phyloP scores from a whole-genome alignment of 176 grass and related monocot genomes.

The Juncus inflexus region DNA sequence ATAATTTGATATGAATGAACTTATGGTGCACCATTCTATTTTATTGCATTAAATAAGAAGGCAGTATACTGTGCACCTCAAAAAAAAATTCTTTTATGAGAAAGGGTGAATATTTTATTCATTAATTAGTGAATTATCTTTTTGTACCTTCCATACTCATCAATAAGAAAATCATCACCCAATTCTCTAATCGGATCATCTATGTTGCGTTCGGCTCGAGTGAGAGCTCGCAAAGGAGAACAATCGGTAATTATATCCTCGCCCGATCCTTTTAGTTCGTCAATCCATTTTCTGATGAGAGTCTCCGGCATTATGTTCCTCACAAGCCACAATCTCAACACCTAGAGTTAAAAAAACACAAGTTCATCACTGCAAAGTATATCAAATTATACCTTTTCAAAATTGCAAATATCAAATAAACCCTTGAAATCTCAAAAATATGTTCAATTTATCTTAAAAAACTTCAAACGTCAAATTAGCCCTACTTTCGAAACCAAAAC shows the following conservation, averaged over 20 bases:
- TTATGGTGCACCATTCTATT: background rate
- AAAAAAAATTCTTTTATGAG: constrained; percentile 3
- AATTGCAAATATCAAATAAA: too few species aligned
- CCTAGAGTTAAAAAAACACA: constrained; percentile 40
- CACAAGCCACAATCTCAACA: constrained; percentile 91
- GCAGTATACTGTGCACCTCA: constrained; percentile 16
- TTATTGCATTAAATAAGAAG: constrained; percentile 17
- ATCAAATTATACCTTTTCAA: too few species aligned
- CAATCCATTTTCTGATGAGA: constrained; percentile 55
- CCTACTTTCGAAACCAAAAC: constrained; percentile 2
- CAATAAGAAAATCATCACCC: constrained; percentile 86
- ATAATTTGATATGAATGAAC: constrained; percentile 12
- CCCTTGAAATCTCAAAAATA: too few species aligned
- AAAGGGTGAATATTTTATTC: constrained; percentile 2
- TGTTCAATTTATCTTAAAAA: too few species aligned
- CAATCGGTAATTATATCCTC: constrained; percentile 50
- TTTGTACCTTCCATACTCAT: constrained; percentile 97
- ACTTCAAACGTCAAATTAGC: too few species aligned
- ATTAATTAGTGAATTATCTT: constrained; percentile 23
- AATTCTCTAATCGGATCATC: constrained; percentile 98
- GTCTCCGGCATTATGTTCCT: constrained; percentile 96
- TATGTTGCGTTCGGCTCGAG: constrained; percentile 84
- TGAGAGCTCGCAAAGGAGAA: constrained; percentile 43
- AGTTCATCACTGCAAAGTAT: too few species aligned
- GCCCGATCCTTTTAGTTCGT: constrained; percentile 71